A percentile compares a stretch with the other conserved stretches of the same genome.
Conservation (phyloP, 805 yeast species). For the Spathaspora arborariae region DNA sequence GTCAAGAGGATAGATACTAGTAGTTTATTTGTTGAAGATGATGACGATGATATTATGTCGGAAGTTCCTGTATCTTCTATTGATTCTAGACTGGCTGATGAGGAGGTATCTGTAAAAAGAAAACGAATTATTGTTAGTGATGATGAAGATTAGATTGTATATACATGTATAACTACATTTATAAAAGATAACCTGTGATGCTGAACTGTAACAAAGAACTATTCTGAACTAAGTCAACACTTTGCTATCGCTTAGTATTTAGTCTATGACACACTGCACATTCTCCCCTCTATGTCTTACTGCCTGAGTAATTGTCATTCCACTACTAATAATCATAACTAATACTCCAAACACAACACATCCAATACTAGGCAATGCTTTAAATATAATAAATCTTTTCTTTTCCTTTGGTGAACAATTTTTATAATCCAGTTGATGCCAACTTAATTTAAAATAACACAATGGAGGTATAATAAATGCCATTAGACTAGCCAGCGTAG, state of each 20-base stretch:
- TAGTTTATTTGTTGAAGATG: constrained; percentile 13
- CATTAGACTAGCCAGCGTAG: constrained; percentile 87
- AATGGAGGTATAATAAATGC: constrained; percentile 90
- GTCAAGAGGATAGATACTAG: constrained; percentile 14
- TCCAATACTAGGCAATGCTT: constrained; percentile 53
- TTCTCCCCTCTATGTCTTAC: constrained; percentile 33
- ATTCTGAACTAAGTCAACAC: too few relatives aligned
- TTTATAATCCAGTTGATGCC: constrained; percentile 35
- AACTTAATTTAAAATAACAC: constrained; percentile 68
- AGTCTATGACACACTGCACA: constrained; percentile 48
- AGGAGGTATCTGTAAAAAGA: not conserved
- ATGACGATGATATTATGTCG: constrained; percentile 7
- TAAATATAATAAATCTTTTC: constrained; percentile 24
- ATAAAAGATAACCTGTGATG: too few relatives aligned
- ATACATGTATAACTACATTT: not conserved
- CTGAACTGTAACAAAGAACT: too few relatives aligned
- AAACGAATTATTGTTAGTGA: not conserved
- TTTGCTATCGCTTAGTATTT: constrained; percentile 8
- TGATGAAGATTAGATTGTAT: constrained; percentile 1
- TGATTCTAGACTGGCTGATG: not conserved
- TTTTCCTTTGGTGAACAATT: constrained; percentile 17
- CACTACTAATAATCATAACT: constrained; percentile 78
- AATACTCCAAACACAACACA: constrained; percentile 70
- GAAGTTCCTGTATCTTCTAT: not conserved
- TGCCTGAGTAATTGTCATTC: constrained; percentile 58